Conservation (phyloP, 1,284 basidiomycete genomes). For the Chalciporus piperatoides region DNA sequence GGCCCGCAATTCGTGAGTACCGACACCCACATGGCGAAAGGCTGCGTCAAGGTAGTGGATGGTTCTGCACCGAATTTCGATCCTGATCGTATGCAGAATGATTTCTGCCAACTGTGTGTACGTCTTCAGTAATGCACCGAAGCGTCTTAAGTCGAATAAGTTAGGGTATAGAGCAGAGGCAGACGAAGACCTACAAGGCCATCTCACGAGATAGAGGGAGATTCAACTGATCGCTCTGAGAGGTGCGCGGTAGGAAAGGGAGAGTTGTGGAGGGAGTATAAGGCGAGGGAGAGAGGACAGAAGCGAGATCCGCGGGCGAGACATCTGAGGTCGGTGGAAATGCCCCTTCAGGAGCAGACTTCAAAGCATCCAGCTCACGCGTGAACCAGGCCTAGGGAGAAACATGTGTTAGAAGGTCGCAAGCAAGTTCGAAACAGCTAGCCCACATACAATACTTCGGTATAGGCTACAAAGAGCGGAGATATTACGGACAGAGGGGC, state of each 20-base stretch:
- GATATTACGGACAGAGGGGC: constrained; percentile 73
- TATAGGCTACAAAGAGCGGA: constrained; percentile 79
- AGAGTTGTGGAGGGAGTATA: constrained; percentile 45
- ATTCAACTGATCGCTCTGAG: constrained; percentile 45
- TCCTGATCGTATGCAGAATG: constrained; percentile 84
- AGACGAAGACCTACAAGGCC: constrained; percentile 61
- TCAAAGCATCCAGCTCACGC: constrained; percentile 62
- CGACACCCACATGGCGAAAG: constrained; percentile 58
- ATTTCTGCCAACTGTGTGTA: constrained; percentile 86
- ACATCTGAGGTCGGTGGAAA: constrained; percentile 48
- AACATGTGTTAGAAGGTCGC: constrained; percentile 9
- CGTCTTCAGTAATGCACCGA: constrained; percentile 85
- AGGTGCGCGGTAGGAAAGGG: constrained; percentile 32
- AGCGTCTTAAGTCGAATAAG: constrained; percentile 55
- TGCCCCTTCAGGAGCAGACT: constrained; percentile 55
- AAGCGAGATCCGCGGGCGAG: constrained; percentile 40
- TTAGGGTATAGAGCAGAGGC: background rate
- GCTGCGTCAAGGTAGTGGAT: constrained; percentile 82
- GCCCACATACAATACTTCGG: constrained; percentile 72
- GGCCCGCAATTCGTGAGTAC: background rate
- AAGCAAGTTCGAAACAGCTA: background rate
- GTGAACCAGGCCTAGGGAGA: constrained; percentile 79
- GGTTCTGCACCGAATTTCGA: constrained; percentile 84
- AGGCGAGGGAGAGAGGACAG: constrained; percentile 47
- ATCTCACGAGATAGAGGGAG: constrained; percentile 85